These are phyloP conservation scores for Sanghuangporus weigelae DNA, from an alignment of 1,284 basidiomycete species.

Conservation along the genomic window DNA sequence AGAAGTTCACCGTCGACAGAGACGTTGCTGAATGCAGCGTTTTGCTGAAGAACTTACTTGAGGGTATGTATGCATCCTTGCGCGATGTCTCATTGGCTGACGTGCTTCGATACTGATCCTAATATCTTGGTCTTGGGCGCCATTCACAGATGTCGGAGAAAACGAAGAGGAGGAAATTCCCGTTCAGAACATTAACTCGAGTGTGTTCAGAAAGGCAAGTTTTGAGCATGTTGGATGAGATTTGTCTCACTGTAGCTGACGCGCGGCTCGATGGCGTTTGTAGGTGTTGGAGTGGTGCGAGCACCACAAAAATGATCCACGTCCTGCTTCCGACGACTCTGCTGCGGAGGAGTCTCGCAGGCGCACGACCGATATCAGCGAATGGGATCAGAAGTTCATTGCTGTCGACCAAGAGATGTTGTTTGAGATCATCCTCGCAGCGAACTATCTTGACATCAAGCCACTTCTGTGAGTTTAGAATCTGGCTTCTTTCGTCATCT, in stretches of 20 bases:
- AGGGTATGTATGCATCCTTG: slow-evolving; percentile 56
- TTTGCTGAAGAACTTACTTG: slow-evolving; percentile 99
- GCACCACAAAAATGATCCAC: slow-evolving; percentile 94
- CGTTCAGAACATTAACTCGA: slow-evolving; percentile 93
- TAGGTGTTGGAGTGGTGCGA: slow-evolving; percentile 99
- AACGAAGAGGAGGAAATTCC: slow-evolving; percentile 88
- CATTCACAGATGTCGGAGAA: slow-evolving; percentile 79
- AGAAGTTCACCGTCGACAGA: slow-evolving; percentile 90
- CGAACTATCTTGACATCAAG: slow-evolving; percentile 99
- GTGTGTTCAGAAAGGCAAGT: slow-evolving; percentile 90
- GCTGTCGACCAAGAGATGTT: slow-evolving; percentile 96
- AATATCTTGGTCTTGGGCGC: slow-evolving; percentile 3
- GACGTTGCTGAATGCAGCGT: slow-evolving; percentile 94
- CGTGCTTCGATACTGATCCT: slow-evolving; percentile 11
- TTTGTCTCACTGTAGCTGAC: not conserved
- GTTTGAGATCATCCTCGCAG: slow-evolving; percentile 99
- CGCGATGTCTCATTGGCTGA: not conserved
- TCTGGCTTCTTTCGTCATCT: not conserved
- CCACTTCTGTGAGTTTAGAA: slow-evolving; percentile 77
- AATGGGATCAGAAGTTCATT: slow-evolving; percentile 99
- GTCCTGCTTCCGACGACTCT: slow-evolving; percentile 82
- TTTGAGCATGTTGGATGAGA: not conserved
- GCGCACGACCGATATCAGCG: slow-evolving; percentile 94
- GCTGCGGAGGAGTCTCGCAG: slow-evolving; percentile 92
- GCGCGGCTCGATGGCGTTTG: not conserved